Percentiles rank a stretch among this genome's conserved stretches.
Evolutionary conservation across 306 rosid genomes (phyloP).

Genomic region (Potentilla sterilis): DNA sequence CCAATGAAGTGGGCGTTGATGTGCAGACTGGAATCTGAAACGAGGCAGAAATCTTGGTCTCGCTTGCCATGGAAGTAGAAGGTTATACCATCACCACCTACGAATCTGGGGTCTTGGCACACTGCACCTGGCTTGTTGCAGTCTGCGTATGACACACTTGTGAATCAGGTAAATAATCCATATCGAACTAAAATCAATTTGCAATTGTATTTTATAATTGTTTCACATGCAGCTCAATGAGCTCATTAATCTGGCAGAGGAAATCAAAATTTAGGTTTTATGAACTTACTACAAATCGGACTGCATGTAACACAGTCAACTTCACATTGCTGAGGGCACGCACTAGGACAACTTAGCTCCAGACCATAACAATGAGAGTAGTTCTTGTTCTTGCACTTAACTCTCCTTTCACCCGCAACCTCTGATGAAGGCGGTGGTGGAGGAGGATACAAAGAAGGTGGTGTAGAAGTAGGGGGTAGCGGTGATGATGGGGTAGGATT

Average conservation of each 20-base stretch:
- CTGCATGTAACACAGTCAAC: conserved; percentile 37
- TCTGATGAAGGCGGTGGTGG: conserved; percentile 26
- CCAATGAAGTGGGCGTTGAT: conserved; percentile 39
- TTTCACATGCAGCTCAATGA: too few relatives aligned
- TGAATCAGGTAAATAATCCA: too few relatives aligned
- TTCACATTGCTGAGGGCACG: conserved; percentile 31
- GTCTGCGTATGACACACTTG: conserved; percentile 1
- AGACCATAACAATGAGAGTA: conserved; percentile 29
- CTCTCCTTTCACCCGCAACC: conserved; percentile 1
- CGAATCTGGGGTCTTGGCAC: conserved; percentile 49
- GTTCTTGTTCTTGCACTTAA: conserved; percentile 29
- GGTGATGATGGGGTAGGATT: conserved; percentile 5
- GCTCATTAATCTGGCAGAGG: too few relatives aligned
- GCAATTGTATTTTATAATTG: too few relatives aligned
- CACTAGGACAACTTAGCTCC: conserved; percentile 30
- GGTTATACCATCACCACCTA: conserved; percentile 61
- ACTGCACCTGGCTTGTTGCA: conserved; percentile 36
- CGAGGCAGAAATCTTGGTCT: conserved; percentile 33
- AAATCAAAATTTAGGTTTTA: too few relatives aligned
- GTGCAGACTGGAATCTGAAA: conserved; percentile 35
- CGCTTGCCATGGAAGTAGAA: conserved; percentile 45
- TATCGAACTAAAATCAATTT: too few relatives aligned
- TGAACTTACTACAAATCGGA: conserved; percentile 36
- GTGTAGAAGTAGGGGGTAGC: neutral
- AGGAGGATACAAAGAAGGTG: neutral